phyloP scores from a whole-genome alignment of 2,329 filamentous ascomycete genomes.

The Plectosphaerella sp. region DNA sequence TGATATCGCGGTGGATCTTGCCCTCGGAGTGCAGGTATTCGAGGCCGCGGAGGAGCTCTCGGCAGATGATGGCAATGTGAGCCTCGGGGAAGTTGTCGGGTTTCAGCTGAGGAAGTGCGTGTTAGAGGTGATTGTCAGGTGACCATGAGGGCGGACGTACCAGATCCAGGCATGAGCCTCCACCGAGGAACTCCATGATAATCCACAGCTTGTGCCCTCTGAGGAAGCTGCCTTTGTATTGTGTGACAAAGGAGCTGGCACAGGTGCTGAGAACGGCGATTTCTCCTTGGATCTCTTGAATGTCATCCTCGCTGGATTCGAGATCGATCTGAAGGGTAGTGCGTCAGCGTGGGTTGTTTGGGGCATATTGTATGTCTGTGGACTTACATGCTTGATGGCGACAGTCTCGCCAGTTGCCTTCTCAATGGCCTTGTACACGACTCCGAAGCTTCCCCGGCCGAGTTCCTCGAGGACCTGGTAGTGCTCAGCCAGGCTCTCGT shows the following conservation, averaged over 20 bases:
- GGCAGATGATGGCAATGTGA: constrained; percentile 91
- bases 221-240: constrained; percentile 96
- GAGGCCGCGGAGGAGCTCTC: constrained; percentile 82
- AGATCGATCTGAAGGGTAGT: constrained; percentile 74
- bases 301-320: constrained; percentile 97
- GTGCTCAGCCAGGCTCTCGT: constrained; percentile 70
- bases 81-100: constrained; percentile 82
- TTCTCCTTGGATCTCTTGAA: constrained; percentile 96
- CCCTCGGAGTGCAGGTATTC: constrained; percentile 92
- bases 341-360: not conserved
- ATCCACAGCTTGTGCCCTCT: constrained; percentile 97
- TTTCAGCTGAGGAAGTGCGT: constrained; percentile 61
- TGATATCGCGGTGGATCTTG: constrained; percentile 96
- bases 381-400: constrained; percentile 88
- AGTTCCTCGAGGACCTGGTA: constrained; percentile 97
- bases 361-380: not conserved
- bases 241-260: constrained; percentile 87
- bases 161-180: constrained; percentile 90
- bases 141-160: constrained; percentile 43
- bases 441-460: constrained; percentile 91
- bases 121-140: constrained; percentile 21
- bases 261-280: constrained; percentile 94
- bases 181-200: constrained; percentile 96
- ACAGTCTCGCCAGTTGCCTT: constrained; percentile 86
- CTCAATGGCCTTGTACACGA: constrained; percentile 96